phyloP scores from a whole-genome alignment of 495 filamentous ascomycete genomes.

The Parachaetomium inaequale region DNA sequence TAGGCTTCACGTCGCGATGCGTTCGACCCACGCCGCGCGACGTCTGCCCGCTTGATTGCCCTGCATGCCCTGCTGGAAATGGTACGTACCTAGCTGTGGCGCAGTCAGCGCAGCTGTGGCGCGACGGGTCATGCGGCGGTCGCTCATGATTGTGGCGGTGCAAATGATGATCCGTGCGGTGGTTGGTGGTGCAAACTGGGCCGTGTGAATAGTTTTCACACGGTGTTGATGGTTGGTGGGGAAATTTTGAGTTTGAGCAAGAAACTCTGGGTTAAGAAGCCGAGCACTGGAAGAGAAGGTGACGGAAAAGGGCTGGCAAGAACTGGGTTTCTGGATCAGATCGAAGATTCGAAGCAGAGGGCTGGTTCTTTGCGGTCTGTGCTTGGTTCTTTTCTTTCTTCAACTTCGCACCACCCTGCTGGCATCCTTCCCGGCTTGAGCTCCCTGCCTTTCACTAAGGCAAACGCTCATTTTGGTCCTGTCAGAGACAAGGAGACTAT shows the following conservation, averaged over 20 bases:
- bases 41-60: neutral
- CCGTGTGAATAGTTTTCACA: neutral
- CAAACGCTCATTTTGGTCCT: neutral
- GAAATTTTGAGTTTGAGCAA: neutral
- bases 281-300: neutral
- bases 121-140: neutral
- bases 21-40: neutral
- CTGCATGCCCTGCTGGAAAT: no score
- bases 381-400: neutral
- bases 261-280: neutral
- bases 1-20: slow-evolving; percentile 6
- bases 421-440: neutral
- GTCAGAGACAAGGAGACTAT: neutral
- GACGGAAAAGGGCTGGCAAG: neutral
- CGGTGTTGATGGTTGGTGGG: neutral
- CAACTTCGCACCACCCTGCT: no score
- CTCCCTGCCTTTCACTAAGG: neutral
- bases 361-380: neutral
- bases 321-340: neutral
- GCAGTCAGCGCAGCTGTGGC: neutral
- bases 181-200: neutral
- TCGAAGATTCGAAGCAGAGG: neutral
- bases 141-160: slow-evolving; percentile 11
- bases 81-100: slow-evolving; percentile 16
- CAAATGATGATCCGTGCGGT: neutral